Conservation (phyloP, 2,329 filamentous ascomycete species). For the Aspergillus tanneri region DNA sequence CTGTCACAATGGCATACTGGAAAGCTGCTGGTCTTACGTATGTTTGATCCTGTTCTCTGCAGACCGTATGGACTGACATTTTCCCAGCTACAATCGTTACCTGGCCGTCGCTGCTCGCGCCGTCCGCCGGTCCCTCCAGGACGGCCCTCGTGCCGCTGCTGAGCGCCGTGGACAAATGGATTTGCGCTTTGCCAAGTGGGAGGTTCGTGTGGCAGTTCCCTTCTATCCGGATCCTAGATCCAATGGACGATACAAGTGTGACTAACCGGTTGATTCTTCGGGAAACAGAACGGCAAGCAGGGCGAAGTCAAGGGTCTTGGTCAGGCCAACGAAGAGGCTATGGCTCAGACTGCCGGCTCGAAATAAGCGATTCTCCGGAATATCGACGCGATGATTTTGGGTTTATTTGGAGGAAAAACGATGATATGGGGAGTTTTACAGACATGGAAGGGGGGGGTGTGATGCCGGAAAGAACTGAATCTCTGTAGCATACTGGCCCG, state of each 20-base stretch:
- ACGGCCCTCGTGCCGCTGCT: conserved; percentile 80
- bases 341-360: conserved; percentile 43
- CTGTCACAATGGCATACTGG: conserved; percentile 89
- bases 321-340: conserved; percentile 52
- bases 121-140: conserved; percentile 95
- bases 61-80: conserved; percentile 25
- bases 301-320: conserved; percentile 75
- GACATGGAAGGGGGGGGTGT: too few relatives aligned
- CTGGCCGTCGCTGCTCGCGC: conserved; percentile 90
- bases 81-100: conserved; percentile 97
- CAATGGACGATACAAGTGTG: conserved; percentile 10
- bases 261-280: conserved; percentile 32
- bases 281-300: conserved; percentile 86
- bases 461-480: conserved; percentile 27
- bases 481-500: conserved; percentile 40
- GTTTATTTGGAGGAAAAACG: conserved; percentile 20
- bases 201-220: conserved; percentile 68
- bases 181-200: conserved; percentile 89
- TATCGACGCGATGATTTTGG: conserved; percentile 21
- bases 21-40: conserved; percentile 97
- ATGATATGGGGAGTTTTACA: too few relatives aligned
- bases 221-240: neutral
- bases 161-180: conserved; percentile 91
- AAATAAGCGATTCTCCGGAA: conserved; percentile 37
- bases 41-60: conserved; percentile 41